Base-by-base conservation (phyloP, 257 asterid species). In the Solanum clarkiae region DNA sequence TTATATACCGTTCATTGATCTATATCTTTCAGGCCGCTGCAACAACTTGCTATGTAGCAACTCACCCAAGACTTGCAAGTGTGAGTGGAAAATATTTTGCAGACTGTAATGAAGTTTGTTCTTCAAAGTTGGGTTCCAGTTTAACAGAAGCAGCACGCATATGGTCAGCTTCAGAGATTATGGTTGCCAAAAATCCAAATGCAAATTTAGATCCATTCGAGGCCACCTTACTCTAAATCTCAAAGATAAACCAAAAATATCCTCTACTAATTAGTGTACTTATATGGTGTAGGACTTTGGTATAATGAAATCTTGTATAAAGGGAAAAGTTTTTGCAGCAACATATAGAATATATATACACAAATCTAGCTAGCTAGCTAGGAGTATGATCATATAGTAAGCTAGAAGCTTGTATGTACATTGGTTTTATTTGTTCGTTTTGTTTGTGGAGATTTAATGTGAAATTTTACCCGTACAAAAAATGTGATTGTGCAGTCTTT, bases 11-110 rank as follows among this genome's bases (percentile, higher is more conserved):
- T n/a, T 59, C 24, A 10, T 14, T 0, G 8, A 54, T 40, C 1
- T 8, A 82, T 29, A 4, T 36, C 36, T 74, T 81, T 17, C 92
- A 95, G 99, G 99, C 99, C 29, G 99, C 99, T 79, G 98, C 97
- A 1, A 96, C 99, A 4, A 95, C 97, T 40, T 96, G 99, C 86
- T 96, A 95, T 59, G 97, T 94, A 8, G 97, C 98, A 9, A 96
- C 98, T 12, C 84, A 93, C 86, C 97, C 97, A 0, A 89, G 92
- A 40, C 83, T 95, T 24, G 88, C 6, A 72, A 88, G 91, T 68
- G 92, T 91, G 53, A 93, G 89, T 8, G 98, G 99, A 20, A 94
- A 93, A 85, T 97, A 97, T 84, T 97, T 86, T 84, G 92, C 96
- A 2, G 99, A 97, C 88, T 95, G 98, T 85, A 97, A 97, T 26